Conservation (phyloP, 2,329 filamentous ascomycete genomes). For the Lachnellula occidentalis region DNA sequence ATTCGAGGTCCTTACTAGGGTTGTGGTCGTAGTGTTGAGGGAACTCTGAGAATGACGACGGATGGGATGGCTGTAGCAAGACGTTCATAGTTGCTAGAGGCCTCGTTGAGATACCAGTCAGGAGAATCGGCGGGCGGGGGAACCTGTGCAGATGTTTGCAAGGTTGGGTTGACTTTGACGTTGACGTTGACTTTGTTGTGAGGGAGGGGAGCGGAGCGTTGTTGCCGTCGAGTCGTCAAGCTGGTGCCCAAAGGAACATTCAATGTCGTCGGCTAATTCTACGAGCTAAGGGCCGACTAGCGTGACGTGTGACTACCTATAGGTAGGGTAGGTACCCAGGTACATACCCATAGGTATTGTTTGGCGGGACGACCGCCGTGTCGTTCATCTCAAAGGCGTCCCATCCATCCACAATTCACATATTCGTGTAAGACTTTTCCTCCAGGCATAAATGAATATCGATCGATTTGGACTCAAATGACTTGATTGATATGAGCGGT, state of each 20-base stretch:
- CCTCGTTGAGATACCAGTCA: background rate
- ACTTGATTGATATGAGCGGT: too few species aligned
- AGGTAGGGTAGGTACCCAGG: too few species aligned
- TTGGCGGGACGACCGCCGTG: background rate
- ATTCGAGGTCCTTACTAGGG: conserved; percentile 11
- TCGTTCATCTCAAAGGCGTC: background rate
- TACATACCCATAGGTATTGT: too few species aligned
- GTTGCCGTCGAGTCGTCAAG: background rate
- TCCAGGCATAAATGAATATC: too few species aligned
- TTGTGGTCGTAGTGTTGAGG: conserved; percentile 48
- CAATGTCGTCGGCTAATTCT: background rate
- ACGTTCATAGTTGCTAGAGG: conserved; percentile 50
- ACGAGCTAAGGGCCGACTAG: background rate
- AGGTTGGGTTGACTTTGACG: background rate
- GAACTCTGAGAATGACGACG: conserved; percentile 53
- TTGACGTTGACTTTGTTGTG: background rate
- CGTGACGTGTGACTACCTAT: background rate
- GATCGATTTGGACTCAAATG: too few species aligned
- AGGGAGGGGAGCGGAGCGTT: too few species aligned
- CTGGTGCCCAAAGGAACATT: background rate
- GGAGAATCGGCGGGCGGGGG: background rate
- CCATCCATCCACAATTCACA: background rate
- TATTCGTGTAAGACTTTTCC: too few species aligned
- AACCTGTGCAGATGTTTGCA: background rate
- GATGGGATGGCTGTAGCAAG: conserved; percentile 52